These are phyloP conservation scores for Thielaviopsis ethacetica DNA, from an alignment of 2,329 filamentous ascomycete species.

Conservation along the genomic window DNA sequence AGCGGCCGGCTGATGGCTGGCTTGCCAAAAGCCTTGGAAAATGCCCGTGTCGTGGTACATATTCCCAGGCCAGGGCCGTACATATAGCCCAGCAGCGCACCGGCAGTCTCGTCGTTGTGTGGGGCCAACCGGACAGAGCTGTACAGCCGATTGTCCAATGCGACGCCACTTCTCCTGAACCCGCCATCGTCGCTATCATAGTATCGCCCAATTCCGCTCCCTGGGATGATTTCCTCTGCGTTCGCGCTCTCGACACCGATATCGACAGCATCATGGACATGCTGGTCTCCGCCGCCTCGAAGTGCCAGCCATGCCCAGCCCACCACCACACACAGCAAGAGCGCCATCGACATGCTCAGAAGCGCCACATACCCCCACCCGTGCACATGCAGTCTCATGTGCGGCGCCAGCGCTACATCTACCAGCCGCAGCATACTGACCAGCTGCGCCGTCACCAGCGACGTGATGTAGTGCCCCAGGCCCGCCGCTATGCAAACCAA, in stretches of 20 bases:
- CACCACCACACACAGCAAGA: neutral
- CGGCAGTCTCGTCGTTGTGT: neutral
- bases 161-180: no score
- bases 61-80: slow-evolving; percentile 5
- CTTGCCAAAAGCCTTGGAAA: neutral
- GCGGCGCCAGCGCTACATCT: neutral
- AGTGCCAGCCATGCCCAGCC: neutral
- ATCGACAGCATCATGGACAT: no score
- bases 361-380: neutral
- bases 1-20: neutral
- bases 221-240: no score
- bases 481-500: neutral
- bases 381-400: neutral
- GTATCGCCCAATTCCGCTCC: no score
- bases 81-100: neutral
- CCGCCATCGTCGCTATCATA: no score
- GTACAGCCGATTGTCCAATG: no score
- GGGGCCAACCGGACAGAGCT: no score
- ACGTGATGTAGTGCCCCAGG: slow-evolving; percentile 1
- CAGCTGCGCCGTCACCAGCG: slow-evolving; percentile 3
- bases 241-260: no score
- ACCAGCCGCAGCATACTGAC: slow-evolving; percentile 2
- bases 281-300: no score
- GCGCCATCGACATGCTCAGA: neutral
- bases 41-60: neutral